These are phyloP conservation scores for Aspergillus heteromorphus DNA, from an alignment of 495 filamentous ascomycete species.

Conservation along the genomic window DNA sequence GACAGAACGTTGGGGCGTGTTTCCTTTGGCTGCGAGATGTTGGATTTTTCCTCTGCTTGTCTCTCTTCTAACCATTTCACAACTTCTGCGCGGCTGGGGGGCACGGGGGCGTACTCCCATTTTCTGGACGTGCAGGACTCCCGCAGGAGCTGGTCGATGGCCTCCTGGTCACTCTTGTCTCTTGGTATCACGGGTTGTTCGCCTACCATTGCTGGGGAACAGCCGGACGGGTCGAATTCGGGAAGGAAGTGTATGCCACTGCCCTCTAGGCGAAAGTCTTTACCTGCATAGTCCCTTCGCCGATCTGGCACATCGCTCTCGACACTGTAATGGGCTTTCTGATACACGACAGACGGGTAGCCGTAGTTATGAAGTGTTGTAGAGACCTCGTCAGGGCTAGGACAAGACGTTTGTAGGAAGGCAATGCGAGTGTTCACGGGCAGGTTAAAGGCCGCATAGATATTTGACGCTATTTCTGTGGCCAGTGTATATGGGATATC, in stretches of 20 bases:
- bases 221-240: conserved; percentile 65
- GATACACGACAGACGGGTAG: conserved; percentile 62
- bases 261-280: conserved; percentile 76
- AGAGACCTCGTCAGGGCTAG: conserved; percentile 22
- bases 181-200: conserved; percentile 38
- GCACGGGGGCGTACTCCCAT: conserved; percentile 46
- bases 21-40: conserved; percentile 11
- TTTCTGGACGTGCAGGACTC: conserved; percentile 21
- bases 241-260: conserved; percentile 71
- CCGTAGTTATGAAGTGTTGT: conserved; percentile 29
- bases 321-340: conserved; percentile 82
- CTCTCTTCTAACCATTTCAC: conserved; percentile 56
- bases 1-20: conserved; percentile 49
- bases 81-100: conserved; percentile 70
- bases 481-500: conserved; percentile 16
- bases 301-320: conserved; percentile 79
- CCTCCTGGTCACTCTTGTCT: conserved; percentile 48
- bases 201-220: conserved; percentile 50
- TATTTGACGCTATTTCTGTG: conserved; percentile 16
- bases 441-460: conserved; percentile 30
- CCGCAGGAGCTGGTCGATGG: conserved; percentile 43
- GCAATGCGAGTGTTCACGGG: conserved; percentile 12
- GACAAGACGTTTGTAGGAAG: conserved; percentile 25
- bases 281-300: conserved; percentile 78
- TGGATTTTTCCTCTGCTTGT: conserved; percentile 8